Conservation (phyloP, 176 grass and related monocot species). For the Oryza longistaminata region DNA sequence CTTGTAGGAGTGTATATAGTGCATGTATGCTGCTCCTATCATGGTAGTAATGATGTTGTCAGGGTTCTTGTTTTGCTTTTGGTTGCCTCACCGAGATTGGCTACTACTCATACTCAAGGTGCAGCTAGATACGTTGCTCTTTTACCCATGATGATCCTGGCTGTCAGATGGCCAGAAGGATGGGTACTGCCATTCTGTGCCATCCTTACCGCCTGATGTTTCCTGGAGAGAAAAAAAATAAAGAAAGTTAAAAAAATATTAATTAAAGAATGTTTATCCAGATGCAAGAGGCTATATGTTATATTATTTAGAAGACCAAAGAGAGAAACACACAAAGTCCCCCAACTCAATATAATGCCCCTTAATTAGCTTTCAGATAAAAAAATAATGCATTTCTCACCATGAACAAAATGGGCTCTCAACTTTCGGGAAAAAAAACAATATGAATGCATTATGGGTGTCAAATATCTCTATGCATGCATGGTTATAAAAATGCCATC, state of each 20-base stretch:
- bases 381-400: background rate
- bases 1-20: conserved; percentile 26
- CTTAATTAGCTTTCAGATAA: background rate
- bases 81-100: conserved; percentile 31
- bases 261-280: background rate
- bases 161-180: conserved; percentile 68
- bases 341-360: background rate
- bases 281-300: background rate
- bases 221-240: conserved; percentile 50
- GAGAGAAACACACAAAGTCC: background rate
- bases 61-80: conserved; percentile 32
- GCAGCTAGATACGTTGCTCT: conserved; percentile 18
- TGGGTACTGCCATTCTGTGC: conserved; percentile 69
- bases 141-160: conserved; percentile 65
- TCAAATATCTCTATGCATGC: too few relatives aligned
- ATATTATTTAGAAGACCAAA: background rate
- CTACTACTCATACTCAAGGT: conserved; percentile 7
- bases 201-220: conserved; percentile 55
- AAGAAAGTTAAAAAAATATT: background rate
- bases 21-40: conserved; percentile 47
- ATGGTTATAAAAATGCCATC: too few relatives aligned
- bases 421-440: too few relatives aligned
- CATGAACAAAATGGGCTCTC: background rate
- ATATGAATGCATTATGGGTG: too few relatives aligned
- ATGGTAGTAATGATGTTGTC: conserved; percentile 51